Evolutionary conservation across 345 rosid genomes (phyloP).

Genomic region (Boechera stricta): DNA sequence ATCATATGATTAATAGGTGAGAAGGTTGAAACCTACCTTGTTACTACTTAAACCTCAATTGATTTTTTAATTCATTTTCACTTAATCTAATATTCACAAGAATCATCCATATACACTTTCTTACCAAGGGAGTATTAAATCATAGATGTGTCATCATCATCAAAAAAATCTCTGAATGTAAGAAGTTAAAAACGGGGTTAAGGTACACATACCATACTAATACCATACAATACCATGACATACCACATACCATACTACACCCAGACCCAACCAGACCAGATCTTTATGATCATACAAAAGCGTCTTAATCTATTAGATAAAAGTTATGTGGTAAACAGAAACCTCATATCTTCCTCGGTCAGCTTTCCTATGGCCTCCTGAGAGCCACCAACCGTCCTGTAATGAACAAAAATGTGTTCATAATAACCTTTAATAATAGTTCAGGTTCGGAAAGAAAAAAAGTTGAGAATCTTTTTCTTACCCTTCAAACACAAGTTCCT

Average conservation of each 20-base stretch:
- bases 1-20: background rate
- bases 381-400: conserved; percentile 91
- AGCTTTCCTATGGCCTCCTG: conserved; percentile 81
- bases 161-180: background rate
- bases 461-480: conserved; percentile 40
- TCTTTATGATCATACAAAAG: conserved; percentile 1
- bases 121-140: conserved; percentile 13
- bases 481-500: conserved; percentile 98
- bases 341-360: conserved; percentile 78
- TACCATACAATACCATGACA: no score
- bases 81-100: background rate
- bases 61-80: background rate
- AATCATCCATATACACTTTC: conserved; percentile 21
- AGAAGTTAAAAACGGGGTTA: background rate
- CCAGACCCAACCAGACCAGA: background rate
- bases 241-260: background rate
- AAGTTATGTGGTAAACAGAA: conserved; percentile 60
- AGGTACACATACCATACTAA: background rate
- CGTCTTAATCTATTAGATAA: background rate
- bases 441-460: background rate
- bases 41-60: conserved; percentile 1
- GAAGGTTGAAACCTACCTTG: conserved; percentile 13
- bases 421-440: background rate
- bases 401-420: background rate
- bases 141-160: conserved; percentile 12